Evolutionary conservation across 139 green algal species (phyloP).

Genomic region (Pseudopediastrum boryanum): DNA sequence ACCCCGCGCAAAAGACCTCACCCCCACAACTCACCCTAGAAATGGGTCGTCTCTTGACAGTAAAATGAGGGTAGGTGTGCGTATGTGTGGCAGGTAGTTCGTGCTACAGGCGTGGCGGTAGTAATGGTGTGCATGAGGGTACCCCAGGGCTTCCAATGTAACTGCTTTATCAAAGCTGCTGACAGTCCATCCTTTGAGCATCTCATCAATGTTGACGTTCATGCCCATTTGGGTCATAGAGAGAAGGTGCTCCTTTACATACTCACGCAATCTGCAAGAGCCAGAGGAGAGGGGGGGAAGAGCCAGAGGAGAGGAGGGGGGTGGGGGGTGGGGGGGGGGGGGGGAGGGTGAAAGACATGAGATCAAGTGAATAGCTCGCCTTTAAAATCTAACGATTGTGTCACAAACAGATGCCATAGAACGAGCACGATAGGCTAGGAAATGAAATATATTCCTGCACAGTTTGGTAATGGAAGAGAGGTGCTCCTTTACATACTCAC

Average conservation of each 20-base stretch:
- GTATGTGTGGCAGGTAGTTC: constrained; percentile 58
- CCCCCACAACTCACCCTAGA: constrained; percentile 50
- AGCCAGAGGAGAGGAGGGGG: neutral
- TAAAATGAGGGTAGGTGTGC: constrained; percentile 64
- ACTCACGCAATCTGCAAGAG: constrained; percentile 31
- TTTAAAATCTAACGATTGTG: too few relatives aligned
- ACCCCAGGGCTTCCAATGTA: constrained; percentile 9
- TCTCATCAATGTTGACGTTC: constrained; percentile 13
- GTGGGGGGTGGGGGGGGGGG: neutral
- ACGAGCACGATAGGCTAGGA: neutral
- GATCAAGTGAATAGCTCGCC: too few relatives aligned
- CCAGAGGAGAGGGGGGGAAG: neutral
- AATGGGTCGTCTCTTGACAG: constrained; percentile 66
- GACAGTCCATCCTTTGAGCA: constrained; percentile 38
- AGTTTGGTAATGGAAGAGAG: too few relatives aligned
- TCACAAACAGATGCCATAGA: too few relatives aligned
- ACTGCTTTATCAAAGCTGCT: constrained; percentile 32
- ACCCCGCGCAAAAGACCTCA: neutral
- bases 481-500: constrained; percentile 27
- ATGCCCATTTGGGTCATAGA: too few relatives aligned
- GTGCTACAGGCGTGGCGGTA: constrained; percentile 39
- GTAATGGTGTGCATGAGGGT: constrained; percentile 18
- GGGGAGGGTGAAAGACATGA: neutral
- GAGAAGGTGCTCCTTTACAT: constrained; percentile 23
- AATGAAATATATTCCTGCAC: too few relatives aligned